A percentile compares a stretch with the other conserved stretches of the same genome.
phyloP scores from a whole-genome alignment of 495 filamentous ascomycete species.

The Xylaria venustula region DNA sequence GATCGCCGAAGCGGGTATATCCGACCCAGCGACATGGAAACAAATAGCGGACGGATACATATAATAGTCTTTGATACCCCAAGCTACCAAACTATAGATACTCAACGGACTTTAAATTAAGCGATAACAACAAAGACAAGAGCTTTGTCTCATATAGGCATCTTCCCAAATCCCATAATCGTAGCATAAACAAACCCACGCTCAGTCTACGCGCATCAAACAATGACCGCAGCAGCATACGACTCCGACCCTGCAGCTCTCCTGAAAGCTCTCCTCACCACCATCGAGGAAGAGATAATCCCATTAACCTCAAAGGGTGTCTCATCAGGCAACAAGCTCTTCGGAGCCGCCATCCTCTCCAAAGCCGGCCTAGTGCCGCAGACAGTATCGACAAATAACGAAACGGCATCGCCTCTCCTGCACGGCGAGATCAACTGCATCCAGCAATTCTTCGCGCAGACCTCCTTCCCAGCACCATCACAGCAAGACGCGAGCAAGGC shows the following conservation, averaged over 20 bases:
- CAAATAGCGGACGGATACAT: no score
- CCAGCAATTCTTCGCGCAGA: conserved; percentile 37
- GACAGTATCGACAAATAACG: conserved; percentile 40
- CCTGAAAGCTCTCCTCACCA: conserved; percentile 29
- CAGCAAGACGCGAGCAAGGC: not conserved
- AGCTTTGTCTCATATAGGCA: not conserved
- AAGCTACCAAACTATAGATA: no score
- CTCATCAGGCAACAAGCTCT: conserved; percentile 38
- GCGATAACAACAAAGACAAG: no score
- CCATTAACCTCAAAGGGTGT: conserved; percentile 36
- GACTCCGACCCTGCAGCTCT: conserved; percentile 15
- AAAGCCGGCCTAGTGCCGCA: conserved; percentile 24
- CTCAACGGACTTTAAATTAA: no score
- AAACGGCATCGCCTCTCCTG: conserved; percentile 35
- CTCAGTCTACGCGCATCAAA: not conserved
- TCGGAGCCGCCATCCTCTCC: conserved; percentile 39
- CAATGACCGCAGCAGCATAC: not conserved
- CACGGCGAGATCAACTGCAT: conserved; percentile 48
- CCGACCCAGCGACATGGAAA: not conserved
- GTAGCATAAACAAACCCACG: not conserved
- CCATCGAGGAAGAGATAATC: conserved; percentile 32
- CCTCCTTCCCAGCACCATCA: conserved; percentile 1
- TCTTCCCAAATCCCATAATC: not conserved
- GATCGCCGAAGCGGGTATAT: conserved; percentile 4
- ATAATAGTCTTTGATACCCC: no score